Conservation (phyloP, 345 rosid species). For the Punica granatum region DNA sequence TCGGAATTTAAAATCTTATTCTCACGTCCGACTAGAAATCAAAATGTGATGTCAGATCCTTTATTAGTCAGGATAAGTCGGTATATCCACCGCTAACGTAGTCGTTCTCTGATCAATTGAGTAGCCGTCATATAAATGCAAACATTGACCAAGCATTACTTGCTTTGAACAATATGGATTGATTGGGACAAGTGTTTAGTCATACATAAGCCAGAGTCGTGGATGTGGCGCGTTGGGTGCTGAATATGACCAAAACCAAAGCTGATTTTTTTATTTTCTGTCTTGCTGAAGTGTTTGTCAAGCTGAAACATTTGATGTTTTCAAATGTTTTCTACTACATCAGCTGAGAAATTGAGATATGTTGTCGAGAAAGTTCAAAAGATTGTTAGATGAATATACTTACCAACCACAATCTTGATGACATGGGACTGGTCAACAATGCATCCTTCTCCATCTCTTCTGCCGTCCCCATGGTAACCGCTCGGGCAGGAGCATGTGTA, state of each 20-base stretch:
- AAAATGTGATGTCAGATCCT: not conserved
- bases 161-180: too few species aligned
- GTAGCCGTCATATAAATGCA: too few species aligned
- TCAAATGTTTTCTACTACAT: not conserved
- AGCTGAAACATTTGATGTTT: not conserved
- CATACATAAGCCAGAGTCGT: too few species aligned
- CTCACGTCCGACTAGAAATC: too few species aligned
- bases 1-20: too few species aligned
- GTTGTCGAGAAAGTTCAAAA: not conserved
- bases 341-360: too few species aligned
- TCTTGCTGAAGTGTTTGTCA: not conserved
- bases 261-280: not conserved
- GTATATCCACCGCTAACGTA: too few species aligned
- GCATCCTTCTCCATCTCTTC: conserved; percentile 10
- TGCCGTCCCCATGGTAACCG: conserved; percentile 20
- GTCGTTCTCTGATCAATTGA: too few species aligned
- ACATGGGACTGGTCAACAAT: not conserved
- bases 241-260: too few species aligned
- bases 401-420: conserved; percentile 9
- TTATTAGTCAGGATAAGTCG: not conserved
- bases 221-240: too few species aligned
- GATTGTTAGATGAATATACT: not conserved
- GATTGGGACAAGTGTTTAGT: too few species aligned
- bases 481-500: conserved; percentile 24
- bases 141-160: too few species aligned